Conservation (phyloP, 2,329 filamentous ascomycete genomes). For the Chlorencoelia australis region DNA sequence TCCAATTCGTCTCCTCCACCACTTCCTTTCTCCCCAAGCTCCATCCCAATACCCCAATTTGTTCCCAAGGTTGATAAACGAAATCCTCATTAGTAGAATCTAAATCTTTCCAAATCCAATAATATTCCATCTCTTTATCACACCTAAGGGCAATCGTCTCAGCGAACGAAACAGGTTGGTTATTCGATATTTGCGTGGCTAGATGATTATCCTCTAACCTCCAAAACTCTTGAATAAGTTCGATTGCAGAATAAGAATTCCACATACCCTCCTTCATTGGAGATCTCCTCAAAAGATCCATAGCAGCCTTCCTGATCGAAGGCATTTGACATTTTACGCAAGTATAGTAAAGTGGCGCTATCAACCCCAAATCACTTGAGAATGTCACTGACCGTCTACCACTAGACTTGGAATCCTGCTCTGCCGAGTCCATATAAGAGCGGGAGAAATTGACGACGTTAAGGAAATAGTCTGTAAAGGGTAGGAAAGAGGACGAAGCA, state of each 20-base stretch:
- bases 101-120: neutral
- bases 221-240: constrained; percentile 20
- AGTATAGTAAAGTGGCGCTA: constrained; percentile 23
- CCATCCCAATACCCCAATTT: no score
- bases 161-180: no score
- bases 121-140: no score
- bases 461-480: constrained; percentile 13
- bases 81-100: neutral
- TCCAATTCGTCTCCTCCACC: no score
- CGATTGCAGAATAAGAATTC: constrained; percentile 16
- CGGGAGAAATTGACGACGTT: constrained; percentile 17
- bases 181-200: no score
- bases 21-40: no score
- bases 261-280: constrained; percentile 26
- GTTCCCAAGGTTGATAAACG: no score
- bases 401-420: constrained; percentile 16
- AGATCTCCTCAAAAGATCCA: constrained; percentile 17
- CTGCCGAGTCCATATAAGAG: constrained; percentile 20
- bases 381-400: constrained; percentile 20
- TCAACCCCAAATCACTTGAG: constrained; percentile 21
- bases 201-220: constrained; percentile 16
- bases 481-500: neutral
- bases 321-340: constrained; percentile 15
- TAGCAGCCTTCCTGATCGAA: constrained; percentile 12
- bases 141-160: no score